Percentiles rank a stretch among this genome's conserved stretches.
Conservation (phyloP, 2,329 filamentous ascomycete genomes). For the Sclerotiophoma versabilis region DNA sequence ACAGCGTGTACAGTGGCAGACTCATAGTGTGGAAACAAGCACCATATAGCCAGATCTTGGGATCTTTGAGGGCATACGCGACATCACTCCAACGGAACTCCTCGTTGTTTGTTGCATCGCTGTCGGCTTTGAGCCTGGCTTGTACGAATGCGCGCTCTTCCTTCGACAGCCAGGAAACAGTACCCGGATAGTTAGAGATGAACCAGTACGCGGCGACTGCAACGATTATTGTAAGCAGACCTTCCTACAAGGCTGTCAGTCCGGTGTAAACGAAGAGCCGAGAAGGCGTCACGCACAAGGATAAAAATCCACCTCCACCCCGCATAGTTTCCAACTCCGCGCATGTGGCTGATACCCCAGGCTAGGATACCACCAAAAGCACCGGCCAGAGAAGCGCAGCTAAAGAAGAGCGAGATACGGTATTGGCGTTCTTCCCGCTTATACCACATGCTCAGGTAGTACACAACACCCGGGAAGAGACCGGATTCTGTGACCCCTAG, state of each 20-base stretch:
- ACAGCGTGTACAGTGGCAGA: slow-evolving; percentile 54
- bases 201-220: slow-evolving; percentile 58
- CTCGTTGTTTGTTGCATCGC: slow-evolving; percentile 73
- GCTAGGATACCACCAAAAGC: slow-evolving; percentile 69
- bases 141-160: slow-evolving; percentile 64
- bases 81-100: slow-evolving; percentile 74
- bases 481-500: slow-evolving; percentile 48
- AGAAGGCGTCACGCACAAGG: slow-evolving; percentile 31
- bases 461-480: slow-evolving; percentile 54
- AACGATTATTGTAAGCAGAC: slow-evolving; percentile 47
- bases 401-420: slow-evolving; percentile 67
- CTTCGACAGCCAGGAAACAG: slow-evolving; percentile 63
- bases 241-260: slow-evolving; percentile 38
- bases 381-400: slow-evolving; percentile 63
- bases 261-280: background rate
- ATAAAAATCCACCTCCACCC: slow-evolving; percentile 55
- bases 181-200: slow-evolving; percentile 71
- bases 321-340: slow-evolving; percentile 58
- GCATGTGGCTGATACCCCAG: slow-evolving; percentile 67
- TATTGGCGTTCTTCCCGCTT: slow-evolving; percentile 65
- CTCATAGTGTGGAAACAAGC: slow-evolving; percentile 76
- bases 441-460: slow-evolving; percentile 70
- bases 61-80: slow-evolving; percentile 61
- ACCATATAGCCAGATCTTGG: slow-evolving; percentile 65
- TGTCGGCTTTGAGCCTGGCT: slow-evolving; percentile 69